These are phyloP conservation scores for Paecilomyces sp. DNA, from an alignment of 2,329 filamentous ascomycete species.

Conservation along the genomic window DNA sequence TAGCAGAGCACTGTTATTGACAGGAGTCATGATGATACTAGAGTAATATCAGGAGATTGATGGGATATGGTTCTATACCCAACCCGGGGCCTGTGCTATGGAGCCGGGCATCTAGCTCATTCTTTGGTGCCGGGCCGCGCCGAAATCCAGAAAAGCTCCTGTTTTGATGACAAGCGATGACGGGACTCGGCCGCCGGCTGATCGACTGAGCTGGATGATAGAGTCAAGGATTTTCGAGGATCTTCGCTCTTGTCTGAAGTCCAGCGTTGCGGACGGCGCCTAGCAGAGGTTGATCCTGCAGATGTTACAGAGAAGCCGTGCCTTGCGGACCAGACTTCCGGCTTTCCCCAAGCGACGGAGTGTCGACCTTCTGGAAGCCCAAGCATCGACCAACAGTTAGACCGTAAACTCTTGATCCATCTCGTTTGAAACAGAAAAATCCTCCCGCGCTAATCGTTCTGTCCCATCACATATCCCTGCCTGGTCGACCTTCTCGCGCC, in stretches of 20 bases:
- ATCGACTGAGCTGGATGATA: background rate
- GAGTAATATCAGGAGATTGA: background rate
- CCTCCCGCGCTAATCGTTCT: background rate
- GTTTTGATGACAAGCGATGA: background rate
- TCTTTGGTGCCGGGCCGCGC: background rate
- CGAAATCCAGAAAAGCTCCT: background rate
- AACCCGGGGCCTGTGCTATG: background rate
- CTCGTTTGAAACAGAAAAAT: background rate
- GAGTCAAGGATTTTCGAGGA: background rate
- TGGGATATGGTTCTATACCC: background rate
- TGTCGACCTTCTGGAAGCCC: background rate
- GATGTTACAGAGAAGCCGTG: background rate
- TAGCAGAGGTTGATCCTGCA: background rate
- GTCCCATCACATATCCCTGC: background rate
- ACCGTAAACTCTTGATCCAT: background rate
- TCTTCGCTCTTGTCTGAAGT: background rate
- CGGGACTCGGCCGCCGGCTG: background rate
- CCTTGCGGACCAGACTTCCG: background rate
- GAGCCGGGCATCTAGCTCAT: background rate
- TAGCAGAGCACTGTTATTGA: too few species aligned
- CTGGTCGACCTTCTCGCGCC: background rate
- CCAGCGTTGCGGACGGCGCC: background rate
- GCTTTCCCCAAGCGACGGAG: background rate
- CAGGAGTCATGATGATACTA: background rate
- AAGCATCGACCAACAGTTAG: background rate